Percentiles rank a stretch among this genome's conserved stretches.
These are phyloP conservation scores for Asterionellopsis glacialis DNA, from an alignment of 108 stramenopile species.

Conservation along the genomic window DNA sequence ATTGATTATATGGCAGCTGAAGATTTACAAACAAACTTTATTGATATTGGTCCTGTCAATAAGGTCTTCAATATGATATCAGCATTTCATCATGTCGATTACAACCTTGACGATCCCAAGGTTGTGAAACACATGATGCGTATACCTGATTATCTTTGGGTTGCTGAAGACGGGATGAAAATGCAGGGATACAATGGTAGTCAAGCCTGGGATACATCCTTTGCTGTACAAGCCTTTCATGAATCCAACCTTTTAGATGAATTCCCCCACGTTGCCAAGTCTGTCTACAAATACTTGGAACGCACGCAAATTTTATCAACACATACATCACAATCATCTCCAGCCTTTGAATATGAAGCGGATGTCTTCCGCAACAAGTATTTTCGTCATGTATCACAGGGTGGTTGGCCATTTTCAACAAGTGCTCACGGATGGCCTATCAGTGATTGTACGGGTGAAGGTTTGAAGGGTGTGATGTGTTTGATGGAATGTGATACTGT, in stretches of 20 bases:
- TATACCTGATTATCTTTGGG: constrained; percentile 94
- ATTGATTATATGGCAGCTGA: constrained; percentile 89
- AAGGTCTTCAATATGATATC: constrained; percentile 94
- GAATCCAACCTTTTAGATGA: constrained; percentile 77
- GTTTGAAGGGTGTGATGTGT: constrained; percentile 82
- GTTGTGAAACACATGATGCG: constrained; percentile 86
- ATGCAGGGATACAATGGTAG: constrained; percentile 99
- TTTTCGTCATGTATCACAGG: constrained; percentile 92
- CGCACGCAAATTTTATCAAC: constrained; percentile 84
- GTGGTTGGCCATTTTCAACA: constrained; percentile 99
- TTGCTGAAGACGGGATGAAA: constrained; percentile 99
- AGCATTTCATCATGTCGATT: constrained; percentile 59
- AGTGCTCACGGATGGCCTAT: constrained; percentile 99
- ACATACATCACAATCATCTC: constrained; percentile 56
- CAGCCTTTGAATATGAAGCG: constrained; percentile 77
- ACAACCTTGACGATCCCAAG: constrained; percentile 42
- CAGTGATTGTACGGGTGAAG: constrained; percentile 97
- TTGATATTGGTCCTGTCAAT: constrained; percentile 98
- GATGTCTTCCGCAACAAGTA: constrained; percentile 67
- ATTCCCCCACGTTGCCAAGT: constrained; percentile 56
- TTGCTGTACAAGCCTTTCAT: constrained; percentile 87
- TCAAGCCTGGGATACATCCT: constrained; percentile 99
- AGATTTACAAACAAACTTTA: constrained; percentile 96
- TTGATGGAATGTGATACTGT: constrained; percentile 58
- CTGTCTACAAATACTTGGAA: constrained; percentile 72